Conservation (phyloP, 208 protist species). For the Trypanosoma theileri region DNA sequence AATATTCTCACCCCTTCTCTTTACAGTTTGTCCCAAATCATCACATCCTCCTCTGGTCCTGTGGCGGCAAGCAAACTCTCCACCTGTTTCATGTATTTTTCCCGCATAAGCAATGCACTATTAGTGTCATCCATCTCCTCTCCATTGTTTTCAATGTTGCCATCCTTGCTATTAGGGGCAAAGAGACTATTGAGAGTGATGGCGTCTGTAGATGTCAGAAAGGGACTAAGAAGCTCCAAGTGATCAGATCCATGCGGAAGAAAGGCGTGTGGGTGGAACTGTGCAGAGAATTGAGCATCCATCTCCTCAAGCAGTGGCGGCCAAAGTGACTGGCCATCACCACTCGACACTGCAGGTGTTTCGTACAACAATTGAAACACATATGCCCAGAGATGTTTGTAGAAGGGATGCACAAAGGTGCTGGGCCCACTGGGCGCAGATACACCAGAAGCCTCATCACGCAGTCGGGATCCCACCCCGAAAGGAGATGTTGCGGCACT, state of each 20-base stretch:
- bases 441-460: constrained; percentile 27
- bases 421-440: background rate
- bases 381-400: constrained; percentile 61
- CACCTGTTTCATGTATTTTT: constrained; percentile 47
- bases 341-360: constrained; percentile 19
- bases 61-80: constrained; percentile 20
- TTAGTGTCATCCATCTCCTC: background rate
- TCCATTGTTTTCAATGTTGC: background rate
- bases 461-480: constrained; percentile 24
- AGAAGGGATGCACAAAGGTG: constrained; percentile 71
- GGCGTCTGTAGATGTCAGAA: constrained; percentile 41
- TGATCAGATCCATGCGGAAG: constrained; percentile 69
- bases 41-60: constrained; percentile 18
- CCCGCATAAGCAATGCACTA: constrained; percentile 30
- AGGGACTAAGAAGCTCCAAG: constrained; percentile 47
- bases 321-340: background rate
- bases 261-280: constrained; percentile 64
- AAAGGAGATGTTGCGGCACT: background rate
- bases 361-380: constrained; percentile 35
- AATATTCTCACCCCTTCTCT: background rate
- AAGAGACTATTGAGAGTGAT: constrained; percentile 25
- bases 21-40: constrained; percentile 35
- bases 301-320: constrained; percentile 18
- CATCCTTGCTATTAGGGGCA: background rate
- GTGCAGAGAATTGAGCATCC: constrained; percentile 45